Evolutionary conservation across 169 alveolate species (phyloP), one percentile per base, ranked within the genome.

Genomic region (Cryptosporidium sp.): DNA sequence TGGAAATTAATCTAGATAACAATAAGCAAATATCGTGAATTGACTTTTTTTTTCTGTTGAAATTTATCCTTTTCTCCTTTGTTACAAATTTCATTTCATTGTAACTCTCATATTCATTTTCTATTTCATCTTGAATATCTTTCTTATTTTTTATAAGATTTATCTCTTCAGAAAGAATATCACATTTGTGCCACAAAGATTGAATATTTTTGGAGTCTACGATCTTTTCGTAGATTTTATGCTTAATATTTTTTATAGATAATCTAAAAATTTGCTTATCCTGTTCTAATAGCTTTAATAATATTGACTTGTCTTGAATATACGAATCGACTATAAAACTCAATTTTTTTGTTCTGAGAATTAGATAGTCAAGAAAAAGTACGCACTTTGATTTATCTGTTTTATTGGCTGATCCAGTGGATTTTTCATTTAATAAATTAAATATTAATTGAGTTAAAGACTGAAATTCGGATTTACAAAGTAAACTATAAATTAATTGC

Each of bases 101-200:
- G 9, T 50, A 43, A 12, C 43, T 80, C 1, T 31, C 12, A 5
- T 26, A 14, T 16, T 61, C 89, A n/a, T n/a, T 1, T 43, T 23
- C 52, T 29, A 80, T 80, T 12, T 37, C 74, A 8, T 65, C 26
- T 45, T 80, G 69, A 23, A 80, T 59, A 65, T 65, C 69, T 55
- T 62, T 59, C 16, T n/a, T 41, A 21, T 65, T 62, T 9, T 59
- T 29, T 26, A 80, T 41, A 1, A 10, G 26, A 58, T 62, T 80
- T 23, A 80, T 29, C 35, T 62, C 58, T 45, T 59, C 89, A 3
- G 80, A 59, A 23, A 80, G 50, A 80, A 48, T 1, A 45, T 80
- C 89, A 62, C 89, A 80, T 62, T 41, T 80, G 48, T 48, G 29
- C 89, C 89, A 80, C 3, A 50, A 65, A 26, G 67, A 65, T 31